Percentiles rank a stretch among this genome's conserved stretches.
Conservation (phyloP, 2,329 filamentous ascomycete species). For the Fusarium sp. region DNA sequence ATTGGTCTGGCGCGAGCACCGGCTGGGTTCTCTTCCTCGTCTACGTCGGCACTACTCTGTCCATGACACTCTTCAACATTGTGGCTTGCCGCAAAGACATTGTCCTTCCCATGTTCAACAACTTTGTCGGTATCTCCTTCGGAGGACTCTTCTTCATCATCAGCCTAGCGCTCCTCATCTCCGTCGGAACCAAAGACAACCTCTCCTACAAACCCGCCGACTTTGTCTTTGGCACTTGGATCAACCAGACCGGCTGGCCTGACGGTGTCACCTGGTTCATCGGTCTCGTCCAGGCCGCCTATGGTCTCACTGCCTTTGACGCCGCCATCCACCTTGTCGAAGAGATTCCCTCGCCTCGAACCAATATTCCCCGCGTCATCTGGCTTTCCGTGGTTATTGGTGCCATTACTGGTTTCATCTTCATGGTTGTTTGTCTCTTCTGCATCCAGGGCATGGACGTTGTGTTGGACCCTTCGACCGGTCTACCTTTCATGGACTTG, state of each 20-base stretch:
- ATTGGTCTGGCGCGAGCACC: constrained; percentile 56
- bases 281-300: constrained; percentile 66
- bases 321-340: constrained; percentile 69
- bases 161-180: constrained; percentile 61
- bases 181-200: constrained; percentile 57
- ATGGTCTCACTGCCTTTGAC: constrained; percentile 63
- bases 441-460: constrained; percentile 58
- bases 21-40: constrained; percentile 67
- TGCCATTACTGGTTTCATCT: constrained; percentile 60
- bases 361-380: constrained; percentile 62
- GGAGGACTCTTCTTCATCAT: constrained; percentile 63
- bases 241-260: constrained; percentile 60
- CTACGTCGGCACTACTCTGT: constrained; percentile 60
- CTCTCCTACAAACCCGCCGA: constrained; percentile 59
- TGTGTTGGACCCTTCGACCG: constrained; percentile 52
- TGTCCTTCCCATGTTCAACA: constrained; percentile 62
- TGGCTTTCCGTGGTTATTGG: constrained; percentile 62
- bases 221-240: constrained; percentile 64
- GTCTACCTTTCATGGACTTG: constrained; percentile 62
- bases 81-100: constrained; percentile 58
- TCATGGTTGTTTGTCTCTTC: constrained; percentile 64
- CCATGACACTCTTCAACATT: constrained; percentile 62
- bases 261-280: constrained; percentile 68
- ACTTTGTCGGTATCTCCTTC: constrained; percentile 65
- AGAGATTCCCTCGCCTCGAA: constrained; percentile 63